Conservation (phyloP, 1,284 basidiomycete genomes). For the Abortiporus biennis region DNA sequence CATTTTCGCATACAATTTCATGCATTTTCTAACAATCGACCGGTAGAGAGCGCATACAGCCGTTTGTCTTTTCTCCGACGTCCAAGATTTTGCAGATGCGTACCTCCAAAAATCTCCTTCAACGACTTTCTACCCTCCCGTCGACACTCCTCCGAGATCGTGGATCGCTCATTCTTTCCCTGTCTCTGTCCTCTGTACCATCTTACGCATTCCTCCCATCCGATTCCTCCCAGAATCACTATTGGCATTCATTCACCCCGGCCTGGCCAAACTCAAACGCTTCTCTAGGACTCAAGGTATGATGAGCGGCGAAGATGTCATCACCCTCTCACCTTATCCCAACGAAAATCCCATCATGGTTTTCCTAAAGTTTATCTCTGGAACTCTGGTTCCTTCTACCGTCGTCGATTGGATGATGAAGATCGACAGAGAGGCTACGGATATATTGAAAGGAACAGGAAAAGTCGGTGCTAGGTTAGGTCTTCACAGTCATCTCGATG, state of each 20-base stretch:
- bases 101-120: slow-evolving; percentile 5
- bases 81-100: slow-evolving; percentile 8
- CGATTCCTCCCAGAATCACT: slow-evolving; percentile 7
- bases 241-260: slow-evolving; percentile 10
- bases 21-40: not conserved
- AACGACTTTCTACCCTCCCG: slow-evolving; percentile 7
- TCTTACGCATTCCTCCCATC: slow-evolving; percentile 8
- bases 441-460: slow-evolving; percentile 2
- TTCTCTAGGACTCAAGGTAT: not conserved
- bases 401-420: slow-evolving; percentile 3
- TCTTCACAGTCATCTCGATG: not conserved
- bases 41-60: slow-evolving; percentile 10
- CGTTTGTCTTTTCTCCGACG: slow-evolving; percentile 12
- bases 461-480: not conserved
- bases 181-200: slow-evolving; percentile 5
- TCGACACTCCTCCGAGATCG: slow-evolving; percentile 6
- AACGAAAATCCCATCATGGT: slow-evolving; percentile 9
- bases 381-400: not conserved
- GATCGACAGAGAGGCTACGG: no score
- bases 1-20: not conserved
- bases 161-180: slow-evolving; percentile 14
- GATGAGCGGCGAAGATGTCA: slow-evolving; percentile 2
- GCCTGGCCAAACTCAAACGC: slow-evolving; percentile 4
- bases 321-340: slow-evolving; percentile 6
- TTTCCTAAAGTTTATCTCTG: slow-evolving; percentile 1